Evolutionary conservation across 371 early-diverging fungal species (phyloP).

Genomic region (Rhizopus stolonifer): DNA sequence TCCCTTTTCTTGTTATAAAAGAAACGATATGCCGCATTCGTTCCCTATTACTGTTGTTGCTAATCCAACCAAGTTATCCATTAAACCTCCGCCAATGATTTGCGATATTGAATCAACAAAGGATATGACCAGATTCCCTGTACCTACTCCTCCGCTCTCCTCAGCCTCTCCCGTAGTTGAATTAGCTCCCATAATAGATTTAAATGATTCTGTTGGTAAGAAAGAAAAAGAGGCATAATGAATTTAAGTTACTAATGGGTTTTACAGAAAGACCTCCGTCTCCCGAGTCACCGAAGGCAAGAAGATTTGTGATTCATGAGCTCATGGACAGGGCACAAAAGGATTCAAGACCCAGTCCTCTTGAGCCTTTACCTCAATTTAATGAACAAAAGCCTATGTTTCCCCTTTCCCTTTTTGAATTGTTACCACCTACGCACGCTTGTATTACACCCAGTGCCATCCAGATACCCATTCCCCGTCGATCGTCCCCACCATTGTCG

Average conservation of each 20-base stretch:
- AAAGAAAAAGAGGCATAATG: not conserved
- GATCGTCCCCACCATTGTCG: constrained; percentile 6
- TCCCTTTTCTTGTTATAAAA: too few relatives aligned
- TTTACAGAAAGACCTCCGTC: constrained; percentile 28
- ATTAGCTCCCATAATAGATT: constrained; percentile 27
- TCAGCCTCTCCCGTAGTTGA: constrained; percentile 21
- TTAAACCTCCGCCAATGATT: not conserved
- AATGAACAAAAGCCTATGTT: not conserved
- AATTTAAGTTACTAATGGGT: not conserved
- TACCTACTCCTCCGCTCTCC: constrained; percentile 16
- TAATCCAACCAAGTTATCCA: not conserved
- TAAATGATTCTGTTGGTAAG: constrained; percentile 10
- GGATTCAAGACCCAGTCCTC: constrained; percentile 14
- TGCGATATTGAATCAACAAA: not conserved
- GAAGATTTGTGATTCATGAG: constrained; percentile 2
- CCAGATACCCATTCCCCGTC: constrained; percentile 21
- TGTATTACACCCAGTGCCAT: not conserved
- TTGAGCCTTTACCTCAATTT: constrained; percentile 25
- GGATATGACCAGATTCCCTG: not conserved
- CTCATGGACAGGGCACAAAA: not conserved
- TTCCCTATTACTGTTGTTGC: constrained; percentile 3
- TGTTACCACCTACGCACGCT: not conserved
- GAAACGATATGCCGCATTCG: constrained; percentile 4
- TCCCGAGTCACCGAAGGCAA: constrained; percentile 26
- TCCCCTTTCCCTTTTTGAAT: not conserved